Conservation (phyloP, 2,329 filamentous ascomycete species). For the Penicillium fuscoglaucum region DNA sequence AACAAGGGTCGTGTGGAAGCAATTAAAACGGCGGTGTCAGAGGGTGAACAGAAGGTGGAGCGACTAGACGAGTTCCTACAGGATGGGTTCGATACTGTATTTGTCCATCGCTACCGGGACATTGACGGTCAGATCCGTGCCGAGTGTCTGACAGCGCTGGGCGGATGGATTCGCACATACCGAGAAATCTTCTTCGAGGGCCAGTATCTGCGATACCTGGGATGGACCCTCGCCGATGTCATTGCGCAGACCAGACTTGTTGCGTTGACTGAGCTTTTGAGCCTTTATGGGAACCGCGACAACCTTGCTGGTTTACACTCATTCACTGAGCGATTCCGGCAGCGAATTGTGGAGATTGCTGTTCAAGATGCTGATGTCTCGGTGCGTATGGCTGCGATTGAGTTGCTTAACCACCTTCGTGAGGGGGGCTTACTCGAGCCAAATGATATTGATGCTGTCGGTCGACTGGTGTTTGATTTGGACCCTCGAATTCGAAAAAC, state of each 20-base stretch:
- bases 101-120: slow-evolving; percentile 93
- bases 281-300: slow-evolving; percentile 76
- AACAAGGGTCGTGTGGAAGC: slow-evolving; percentile 77
- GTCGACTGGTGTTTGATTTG: slow-evolving; percentile 83
- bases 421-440: slow-evolving; percentile 86
- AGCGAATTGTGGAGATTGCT: slow-evolving; percentile 88
- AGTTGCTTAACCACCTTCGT: slow-evolving; percentile 77
- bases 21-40: slow-evolving; percentile 69
- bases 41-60: slow-evolving; percentile 69
- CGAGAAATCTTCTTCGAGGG: slow-evolving; percentile 89
- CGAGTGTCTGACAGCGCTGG: slow-evolving; percentile 83
- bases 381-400: slow-evolving; percentile 77
- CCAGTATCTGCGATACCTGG: slow-evolving; percentile 85
- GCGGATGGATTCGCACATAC: slow-evolving; percentile 82
- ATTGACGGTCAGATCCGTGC: slow-evolving; percentile 84
- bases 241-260: slow-evolving; percentile 74
- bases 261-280: slow-evolving; percentile 77
- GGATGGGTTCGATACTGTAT: slow-evolving; percentile 88
- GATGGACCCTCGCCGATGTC: slow-evolving; percentile 90
- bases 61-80: slow-evolving; percentile 70
- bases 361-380: slow-evolving; percentile 77
- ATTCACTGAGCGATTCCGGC: slow-evolving; percentile 89
- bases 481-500: slow-evolving; percentile 83
- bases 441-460: slow-evolving; percentile 84
- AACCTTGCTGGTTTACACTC: slow-evolving; percentile 75